Base-by-base conservation (phyloP, 345 rosid species). In the Carallia pectinifolia region DNA sequence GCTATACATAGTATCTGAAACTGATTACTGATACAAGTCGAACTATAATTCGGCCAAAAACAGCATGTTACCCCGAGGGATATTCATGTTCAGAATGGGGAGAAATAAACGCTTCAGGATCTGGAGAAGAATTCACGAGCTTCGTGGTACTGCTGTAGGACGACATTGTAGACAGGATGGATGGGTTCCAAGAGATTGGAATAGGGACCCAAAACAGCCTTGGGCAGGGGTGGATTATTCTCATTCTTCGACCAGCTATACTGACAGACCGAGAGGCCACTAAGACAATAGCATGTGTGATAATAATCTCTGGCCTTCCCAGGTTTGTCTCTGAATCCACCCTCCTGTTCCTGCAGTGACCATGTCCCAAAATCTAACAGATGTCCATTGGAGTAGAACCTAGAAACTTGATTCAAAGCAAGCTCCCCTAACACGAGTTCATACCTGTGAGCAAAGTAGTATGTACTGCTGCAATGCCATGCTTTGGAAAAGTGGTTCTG, bases 231-330 rank as follows among this genome's bases (percentile, higher is more conserved):
- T 16, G 86, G 83, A 40, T 85, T 79, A 60, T 85, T 80, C 60
- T 77, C 84, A 36, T 83, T 85, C 64, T 79, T 85, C 16, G 81
- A 87, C 81, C 80, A 76, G 79, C 86, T 81, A 70, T 84, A 83
- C 67, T 92, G 98, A 78, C 96, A 80, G 60, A 87, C 87, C 0
- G 99, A 85, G 2, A 95, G 81, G 36, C 97, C 99, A 12, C 99
- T 92, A 7, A 95, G 76, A 73, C 97, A 95, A 81, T 95, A 95
- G 77, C 99, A 95, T 2, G 99, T 90, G 84, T 95, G 98, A 77
- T 95, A 92, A 67, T 76, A 80, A 77, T 95, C 99, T 68, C 86
- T 76, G 6, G 75, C 58, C 78, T 92, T 95, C 62, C 90, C 82
- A 0, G 92, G 97, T 80, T 95, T 95, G 83, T 95, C 99, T 71